Evolutionary conservation across 2,329 filamentous ascomycete genomes (phyloP).

Genomic region (Aspergillus sp.): DNA sequence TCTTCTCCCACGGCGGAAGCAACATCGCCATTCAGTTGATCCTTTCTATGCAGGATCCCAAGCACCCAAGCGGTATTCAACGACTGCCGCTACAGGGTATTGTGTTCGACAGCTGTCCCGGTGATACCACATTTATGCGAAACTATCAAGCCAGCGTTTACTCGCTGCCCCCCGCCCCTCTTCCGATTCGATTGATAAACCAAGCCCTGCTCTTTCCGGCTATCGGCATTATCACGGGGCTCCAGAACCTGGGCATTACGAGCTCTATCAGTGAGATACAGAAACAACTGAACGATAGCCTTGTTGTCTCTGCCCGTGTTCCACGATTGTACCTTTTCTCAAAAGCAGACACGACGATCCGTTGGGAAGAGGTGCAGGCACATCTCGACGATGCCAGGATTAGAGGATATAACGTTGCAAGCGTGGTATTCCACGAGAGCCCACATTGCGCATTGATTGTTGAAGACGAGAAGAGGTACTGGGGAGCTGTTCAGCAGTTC

Average conservation of each 20-base stretch:
- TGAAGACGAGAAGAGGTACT: slow-evolving; percentile 21
- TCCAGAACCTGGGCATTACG: slow-evolving; percentile 17
- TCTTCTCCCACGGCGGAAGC: slow-evolving; percentile 30
- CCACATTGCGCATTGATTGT: slow-evolving; percentile 22
- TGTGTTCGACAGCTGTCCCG: slow-evolving; percentile 30
- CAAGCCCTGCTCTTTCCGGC: slow-evolving; percentile 15
- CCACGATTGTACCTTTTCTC: slow-evolving; percentile 21
- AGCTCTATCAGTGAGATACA: slow-evolving; percentile 15
- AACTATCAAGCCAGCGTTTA: slow-evolving; percentile 22
- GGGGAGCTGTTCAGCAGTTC: slow-evolving; percentile 15
- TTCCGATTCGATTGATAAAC: slow-evolving; percentile 1
- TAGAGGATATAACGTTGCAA: slow-evolving; percentile 7
- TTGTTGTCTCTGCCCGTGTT: slow-evolving; percentile 10
- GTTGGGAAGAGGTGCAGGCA: slow-evolving; percentile 13
- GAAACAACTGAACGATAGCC: slow-evolving; percentile 14
- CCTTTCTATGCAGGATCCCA: slow-evolving; percentile 24
- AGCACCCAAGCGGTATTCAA: slow-evolving; percentile 11
- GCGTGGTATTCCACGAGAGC: slow-evolving; percentile 12
- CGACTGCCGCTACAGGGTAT: slow-evolving; percentile 17
- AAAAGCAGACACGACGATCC: slow-evolving; percentile 17
- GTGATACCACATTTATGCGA: slow-evolving; percentile 24
- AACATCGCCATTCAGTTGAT: slow-evolving; percentile 27
- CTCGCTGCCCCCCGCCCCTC: slow-evolving; percentile 10
- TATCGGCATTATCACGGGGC: slow-evolving; percentile 11
- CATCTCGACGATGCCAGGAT: slow-evolving; percentile 18